Evolutionary conservation across 768 basidiomycete species (phyloP).

Genomic region (Rhodotorula kratochvilovae): DNA sequence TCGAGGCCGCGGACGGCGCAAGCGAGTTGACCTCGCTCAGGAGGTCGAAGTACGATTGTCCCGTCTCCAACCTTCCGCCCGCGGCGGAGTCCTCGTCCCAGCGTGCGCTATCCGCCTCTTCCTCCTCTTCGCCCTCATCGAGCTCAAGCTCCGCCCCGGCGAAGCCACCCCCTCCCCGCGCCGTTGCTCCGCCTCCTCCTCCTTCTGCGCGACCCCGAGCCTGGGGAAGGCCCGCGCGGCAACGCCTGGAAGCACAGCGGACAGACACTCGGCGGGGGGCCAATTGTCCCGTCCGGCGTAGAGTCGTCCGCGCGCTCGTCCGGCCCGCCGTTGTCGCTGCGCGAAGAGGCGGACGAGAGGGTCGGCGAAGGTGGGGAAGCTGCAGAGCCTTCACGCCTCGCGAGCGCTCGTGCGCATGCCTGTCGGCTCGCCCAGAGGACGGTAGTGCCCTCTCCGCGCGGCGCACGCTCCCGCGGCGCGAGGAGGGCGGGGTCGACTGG

Average conservation of each 20-base stretch:
- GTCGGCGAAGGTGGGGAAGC: not conserved
- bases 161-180: no score
- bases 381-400: no score
- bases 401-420: no score
- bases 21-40: conserved; percentile 30
- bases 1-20: conserved; percentile 14
- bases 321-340: not conserved
- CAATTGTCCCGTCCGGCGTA: not conserved
- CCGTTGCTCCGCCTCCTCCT: no score
- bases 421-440: no score
- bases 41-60: conserved; percentile 22
- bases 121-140: not conserved
- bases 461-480: not conserved
- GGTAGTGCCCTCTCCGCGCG: no score
- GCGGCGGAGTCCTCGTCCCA: not conserved
- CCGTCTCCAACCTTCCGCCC: not conserved
- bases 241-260: conserved; percentile 25
- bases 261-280: conserved; percentile 1
- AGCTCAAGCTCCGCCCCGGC: not conserved
- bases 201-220: no score
- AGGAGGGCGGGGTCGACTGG: not conserved
- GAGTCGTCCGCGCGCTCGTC: not conserved
- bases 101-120: not conserved
- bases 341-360: not conserved
- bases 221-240: not conserved